These are phyloP conservation scores for Chamaecrista fasciculata DNA, from an alignment of 306 rosid genomes.

Conservation along the genomic window DNA sequence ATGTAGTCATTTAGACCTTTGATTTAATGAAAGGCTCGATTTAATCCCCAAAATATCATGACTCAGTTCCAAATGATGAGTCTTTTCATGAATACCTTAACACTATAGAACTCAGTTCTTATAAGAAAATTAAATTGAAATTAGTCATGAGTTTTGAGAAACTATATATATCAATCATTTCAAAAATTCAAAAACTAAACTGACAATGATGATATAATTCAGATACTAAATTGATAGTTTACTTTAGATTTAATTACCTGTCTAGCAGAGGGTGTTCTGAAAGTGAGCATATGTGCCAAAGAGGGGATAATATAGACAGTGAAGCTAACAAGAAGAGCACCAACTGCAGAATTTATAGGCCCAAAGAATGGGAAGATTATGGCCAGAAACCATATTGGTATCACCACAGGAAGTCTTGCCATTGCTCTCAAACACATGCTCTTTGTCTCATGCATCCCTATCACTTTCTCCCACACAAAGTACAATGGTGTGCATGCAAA, in stretches of 20 bases:
- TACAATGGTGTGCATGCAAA: slow-evolving; percentile 96
- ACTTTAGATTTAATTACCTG: slow-evolving; percentile 47
- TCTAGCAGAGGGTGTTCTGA: slow-evolving; percentile 74
- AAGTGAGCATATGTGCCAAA: slow-evolving; percentile 86
- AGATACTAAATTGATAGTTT: not conserved
- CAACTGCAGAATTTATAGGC: slow-evolving; percentile 91
- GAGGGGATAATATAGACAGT: slow-evolving; percentile 93
- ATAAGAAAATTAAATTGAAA: too few species aligned
- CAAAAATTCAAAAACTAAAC: too few species aligned
- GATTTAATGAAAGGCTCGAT: too few species aligned
- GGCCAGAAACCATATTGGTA: slow-evolving; percentile 95
- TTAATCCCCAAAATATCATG: too few species aligned
- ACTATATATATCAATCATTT: too few species aligned
- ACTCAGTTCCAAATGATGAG: too few species aligned
- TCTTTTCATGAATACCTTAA: too few species aligned
- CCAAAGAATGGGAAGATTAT: slow-evolving; percentile 97
- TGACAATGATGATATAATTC: too few species aligned
- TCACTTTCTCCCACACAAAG: slow-evolving; percentile 99
- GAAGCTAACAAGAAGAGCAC: slow-evolving; percentile 94
- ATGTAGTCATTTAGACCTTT: too few species aligned
- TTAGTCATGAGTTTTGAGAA: too few species aligned
- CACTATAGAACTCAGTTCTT: too few species aligned
- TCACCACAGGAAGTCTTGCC: slow-evolving; percentile 89
- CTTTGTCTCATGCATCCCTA: slow-evolving; percentile 92
- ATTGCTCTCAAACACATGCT: slow-evolving; percentile 83